A percentile compares a stretch with the other conserved stretches of the same genome.
Evolutionary conservation across 441 rosid species (phyloP).

Genomic region (Flueggea neowawraea): DNA sequence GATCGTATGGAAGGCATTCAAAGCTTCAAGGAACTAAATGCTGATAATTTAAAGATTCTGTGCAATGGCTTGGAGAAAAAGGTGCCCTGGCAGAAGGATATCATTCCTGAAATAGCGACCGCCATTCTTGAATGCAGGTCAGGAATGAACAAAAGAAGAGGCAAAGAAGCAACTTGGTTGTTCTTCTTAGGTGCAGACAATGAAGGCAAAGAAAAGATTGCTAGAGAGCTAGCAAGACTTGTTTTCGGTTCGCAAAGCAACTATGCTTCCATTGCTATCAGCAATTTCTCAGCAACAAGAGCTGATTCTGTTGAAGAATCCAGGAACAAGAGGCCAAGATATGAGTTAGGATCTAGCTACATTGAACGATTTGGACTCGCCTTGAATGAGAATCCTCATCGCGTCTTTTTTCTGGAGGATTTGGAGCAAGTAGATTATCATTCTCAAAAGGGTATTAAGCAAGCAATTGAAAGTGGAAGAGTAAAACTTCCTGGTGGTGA

Average conservation of each 20-base stretch:
- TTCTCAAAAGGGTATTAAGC: constrained; percentile 34
- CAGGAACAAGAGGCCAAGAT: constrained; percentile 40
- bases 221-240: constrained; percentile 53
- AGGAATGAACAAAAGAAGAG: constrained; percentile 22
- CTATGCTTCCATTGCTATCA: constrained; percentile 34
- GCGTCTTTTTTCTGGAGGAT: constrained; percentile 66
- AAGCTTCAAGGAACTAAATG: constrained; percentile 41
- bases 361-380: constrained; percentile 45
- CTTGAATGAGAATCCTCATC: constrained; percentile 66
- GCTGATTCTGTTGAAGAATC: constrained; percentile 24
- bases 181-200: constrained; percentile 49
- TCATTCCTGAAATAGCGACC: constrained; percentile 39
- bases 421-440: constrained; percentile 32
- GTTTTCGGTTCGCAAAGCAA: constrained; percentile 54
- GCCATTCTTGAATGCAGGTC: constrained; percentile 60
- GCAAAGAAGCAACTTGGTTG: constrained; percentile 57
- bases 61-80: constrained; percentile 46
- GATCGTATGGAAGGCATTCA: constrained; percentile 35
- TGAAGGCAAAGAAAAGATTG: constrained; percentile 42
- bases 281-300: constrained; percentile 27
- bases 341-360: constrained; percentile 27
- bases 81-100: constrained; percentile 55
- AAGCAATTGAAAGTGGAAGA: constrained; percentile 42
- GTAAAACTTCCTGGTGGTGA: constrained; percentile 41
- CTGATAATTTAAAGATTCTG: constrained; percentile 41